These are phyloP conservation scores for Hyphopichia wangnamkhiaoensis DNA, from an alignment of 1,139 yeast genomes.

Conservation along the genomic window DNA sequence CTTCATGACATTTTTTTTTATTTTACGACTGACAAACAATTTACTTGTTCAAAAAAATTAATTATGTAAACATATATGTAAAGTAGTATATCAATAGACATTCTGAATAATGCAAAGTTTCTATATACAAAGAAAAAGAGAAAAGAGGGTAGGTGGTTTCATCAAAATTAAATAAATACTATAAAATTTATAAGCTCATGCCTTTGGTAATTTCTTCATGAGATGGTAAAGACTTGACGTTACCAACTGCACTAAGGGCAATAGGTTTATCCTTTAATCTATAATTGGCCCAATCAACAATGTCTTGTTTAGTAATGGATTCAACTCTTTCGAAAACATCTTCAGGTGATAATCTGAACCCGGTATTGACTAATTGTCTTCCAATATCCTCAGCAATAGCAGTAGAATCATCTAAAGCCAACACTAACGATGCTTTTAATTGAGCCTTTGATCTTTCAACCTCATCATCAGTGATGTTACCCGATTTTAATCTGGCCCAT, in stretches of 20 bases:
- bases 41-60: too few relatives aligned
- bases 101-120: not conserved
- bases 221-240: conserved; percentile 63
- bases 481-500: conserved; percentile 83
- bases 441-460: conserved; percentile 94
- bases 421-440: conserved; percentile 83
- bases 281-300: conserved; percentile 85
- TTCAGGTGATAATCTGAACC: conserved; percentile 85
- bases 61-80: not conserved
- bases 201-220: conserved; percentile 51
- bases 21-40: too few relatives aligned
- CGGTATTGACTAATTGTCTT: conserved; percentile 93
- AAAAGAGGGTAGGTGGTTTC: not conserved
- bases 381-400: conserved; percentile 98
- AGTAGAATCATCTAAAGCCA: conserved; percentile 92
- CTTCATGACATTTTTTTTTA: not conserved
- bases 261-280: conserved; percentile 76
- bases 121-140: not conserved
- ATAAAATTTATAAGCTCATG: conserved; percentile 24
- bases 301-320: conserved; percentile 74
- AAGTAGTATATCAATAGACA: not conserved
- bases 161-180: not conserved
- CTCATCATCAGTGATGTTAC: conserved; percentile 77
- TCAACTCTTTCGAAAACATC: conserved; percentile 88
- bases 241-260: conserved; percentile 90